Evolutionary conservation across 2,329 filamentous ascomycete genomes (phyloP), one percentile per base, ranked within the genome.

Genomic region (Lomentospora prolificans): DNA sequence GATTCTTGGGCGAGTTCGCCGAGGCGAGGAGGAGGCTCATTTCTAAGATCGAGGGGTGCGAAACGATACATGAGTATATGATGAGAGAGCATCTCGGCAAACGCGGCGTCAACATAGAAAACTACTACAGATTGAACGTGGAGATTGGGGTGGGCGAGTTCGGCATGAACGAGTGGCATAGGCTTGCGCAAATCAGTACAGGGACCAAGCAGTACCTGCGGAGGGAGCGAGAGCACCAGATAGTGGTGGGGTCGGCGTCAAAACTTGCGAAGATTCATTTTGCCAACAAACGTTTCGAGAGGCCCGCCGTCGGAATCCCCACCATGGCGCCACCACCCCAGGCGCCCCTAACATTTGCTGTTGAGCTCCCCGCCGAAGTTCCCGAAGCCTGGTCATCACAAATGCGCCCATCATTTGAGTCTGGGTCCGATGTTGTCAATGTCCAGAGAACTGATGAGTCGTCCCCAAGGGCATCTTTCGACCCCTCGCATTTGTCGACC

Each of bases 81-180:
- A 72, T 87, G 57, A 83, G 81, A 57, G 87, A 95, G 51, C 82
- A 91, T 61, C 76, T 97, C 22, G 72, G 81, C 5, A 87, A 85
- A 67, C 83, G 90, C 31, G 83, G 86, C 25, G 89, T 97, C 58
- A 91, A 87, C 63, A 80, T 82, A 53, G 91, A 96, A 57, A 89
- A 95, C 67, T 99, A 99, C 73, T 95, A 90, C 68, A 87, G 94
- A 6, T 76, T 97, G n/a, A 99, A 99, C 61, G 94, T 97, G 41
- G 91, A 97, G 66, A 85, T 96, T 14, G 94, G 92, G 1, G 91
- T 97, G 3, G 91, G 92, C 55, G 94, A 97, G 66, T 97, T 96
- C 67, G 92, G 89, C 53, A 97, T 99, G 90, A 99, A 97, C 66
- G 94, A 97, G 68, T 99, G 94, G 94, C 82, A 89, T 64, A 83